Evolutionary conservation across 345 rosid genomes (phyloP).

Genomic region (Psidium friedrichsthalianum): DNA sequence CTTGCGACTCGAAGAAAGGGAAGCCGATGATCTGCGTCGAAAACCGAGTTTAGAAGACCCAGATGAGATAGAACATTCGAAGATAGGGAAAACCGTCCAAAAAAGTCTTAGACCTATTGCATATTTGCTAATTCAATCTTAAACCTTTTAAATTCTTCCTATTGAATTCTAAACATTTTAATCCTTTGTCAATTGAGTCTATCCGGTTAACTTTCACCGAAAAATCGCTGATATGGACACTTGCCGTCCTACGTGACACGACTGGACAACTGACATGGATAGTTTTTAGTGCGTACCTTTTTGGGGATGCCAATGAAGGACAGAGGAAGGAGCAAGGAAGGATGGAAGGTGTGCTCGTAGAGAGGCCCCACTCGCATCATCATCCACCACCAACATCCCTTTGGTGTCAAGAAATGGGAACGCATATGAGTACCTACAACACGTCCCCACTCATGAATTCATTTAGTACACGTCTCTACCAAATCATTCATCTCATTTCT

Average conservation of each 20-base stretch:
- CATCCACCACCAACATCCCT: constrained; percentile 81
- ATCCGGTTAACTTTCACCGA: no score
- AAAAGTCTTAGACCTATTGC: no score
- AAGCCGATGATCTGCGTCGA: constrained; percentile 75
- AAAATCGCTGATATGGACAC: no score
- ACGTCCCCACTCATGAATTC: neutral
- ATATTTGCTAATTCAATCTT: no score
- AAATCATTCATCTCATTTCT: neutral
- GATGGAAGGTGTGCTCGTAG: constrained; percentile 94
- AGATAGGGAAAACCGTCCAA: neutral
- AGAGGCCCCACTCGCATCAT: constrained; percentile 91
- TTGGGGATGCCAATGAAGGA: constrained; percentile 82
- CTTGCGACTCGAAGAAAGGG: constrained; percentile 95
- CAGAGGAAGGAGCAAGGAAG: constrained; percentile 83
- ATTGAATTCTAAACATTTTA: no score
- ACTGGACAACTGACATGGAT: no score
- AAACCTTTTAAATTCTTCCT: no score
- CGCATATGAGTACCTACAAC: constrained; percentile 67
- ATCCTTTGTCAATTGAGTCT: no score
- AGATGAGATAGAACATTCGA: neutral
- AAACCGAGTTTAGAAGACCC: neutral
- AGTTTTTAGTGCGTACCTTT: constrained; percentile 33
- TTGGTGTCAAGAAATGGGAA: constrained; percentile 96
- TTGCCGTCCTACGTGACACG: no score
- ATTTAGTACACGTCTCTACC: neutral